Conservation (phyloP, 371 early-diverging fungal genomes). For the Mucor velutinosus region DNA sequence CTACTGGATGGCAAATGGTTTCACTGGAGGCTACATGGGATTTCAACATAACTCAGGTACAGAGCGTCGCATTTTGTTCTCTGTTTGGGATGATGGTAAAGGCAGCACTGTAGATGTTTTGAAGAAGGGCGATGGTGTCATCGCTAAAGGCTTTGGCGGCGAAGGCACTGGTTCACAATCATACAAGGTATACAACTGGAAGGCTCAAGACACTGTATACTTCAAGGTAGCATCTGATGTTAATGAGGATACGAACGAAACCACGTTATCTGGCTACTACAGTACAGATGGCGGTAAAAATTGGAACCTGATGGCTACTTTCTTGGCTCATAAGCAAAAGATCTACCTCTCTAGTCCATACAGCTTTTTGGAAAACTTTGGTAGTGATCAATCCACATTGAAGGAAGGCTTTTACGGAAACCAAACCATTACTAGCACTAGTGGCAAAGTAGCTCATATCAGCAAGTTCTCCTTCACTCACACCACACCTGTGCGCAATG, state of each 20-base stretch:
- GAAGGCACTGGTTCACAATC: conserved; percentile 26
- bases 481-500: not conserved
- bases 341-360: conserved; percentile 6
- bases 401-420: conserved; percentile 19
- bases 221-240: conserved; percentile 13
- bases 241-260: not conserved
- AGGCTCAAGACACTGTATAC: conserved; percentile 8
- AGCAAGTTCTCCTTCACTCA: not conserved
- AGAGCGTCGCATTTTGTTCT: conserved; percentile 18
- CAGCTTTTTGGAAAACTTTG: conserved; percentile 22
- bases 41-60: conserved; percentile 18
- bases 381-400: not conserved
- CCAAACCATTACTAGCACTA: conserved; percentile 3
- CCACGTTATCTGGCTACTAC: conserved; percentile 13
- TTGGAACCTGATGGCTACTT: conserved; percentile 17
- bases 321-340: conserved; percentile 6
- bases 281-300: not conserved
- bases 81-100: conserved; percentile 24
- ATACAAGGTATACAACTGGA: conserved; percentile 6
- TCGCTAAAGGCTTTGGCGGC: conserved; percentile 18
- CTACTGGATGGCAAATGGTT: conserved; percentile 26
- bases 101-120: conserved; percentile 16
- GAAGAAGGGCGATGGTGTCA: not conserved
- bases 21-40: conserved; percentile 21
- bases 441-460: not conserved